These are phyloP conservation scores for Podochytrium sp. DNA, from an alignment of 192 early-diverging fungal species.

Conservation along the genomic window DNA sequence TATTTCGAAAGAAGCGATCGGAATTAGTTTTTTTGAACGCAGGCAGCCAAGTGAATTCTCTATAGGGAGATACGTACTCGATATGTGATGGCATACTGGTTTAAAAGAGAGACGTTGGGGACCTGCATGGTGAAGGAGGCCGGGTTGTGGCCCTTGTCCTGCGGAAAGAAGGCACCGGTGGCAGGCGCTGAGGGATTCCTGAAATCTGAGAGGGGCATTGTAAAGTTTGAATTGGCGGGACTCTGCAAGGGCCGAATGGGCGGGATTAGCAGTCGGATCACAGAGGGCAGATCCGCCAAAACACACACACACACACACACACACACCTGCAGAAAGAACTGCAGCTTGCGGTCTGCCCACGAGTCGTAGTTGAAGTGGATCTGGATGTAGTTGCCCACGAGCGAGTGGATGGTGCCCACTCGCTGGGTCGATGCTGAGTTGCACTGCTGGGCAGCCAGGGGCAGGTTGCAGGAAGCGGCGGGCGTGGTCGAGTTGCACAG, in stretches of 20 bases:
- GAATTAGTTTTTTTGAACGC: neutral
- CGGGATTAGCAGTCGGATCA: too few relatives aligned
- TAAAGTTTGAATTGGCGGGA: neutral
- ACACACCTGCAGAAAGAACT: constrained; percentile 13
- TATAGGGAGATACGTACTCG: neutral
- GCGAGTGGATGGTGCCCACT: constrained; percentile 12
- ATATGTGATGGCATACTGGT: constrained; percentile 1
- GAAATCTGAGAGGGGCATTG: neutral
- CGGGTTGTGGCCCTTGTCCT: constrained; percentile 14
- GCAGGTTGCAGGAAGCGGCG: neutral
- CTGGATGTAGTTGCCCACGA: neutral
- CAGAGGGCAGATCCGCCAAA: neutral
- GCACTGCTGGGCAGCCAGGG: neutral
- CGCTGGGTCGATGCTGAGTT: neutral
- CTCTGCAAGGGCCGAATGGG: too few relatives aligned
- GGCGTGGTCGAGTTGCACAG: neutral
- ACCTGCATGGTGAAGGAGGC: neutral
- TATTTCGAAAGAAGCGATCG: neutral
- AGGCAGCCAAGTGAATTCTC: too few relatives aligned
- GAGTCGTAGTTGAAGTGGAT: constrained; percentile 15
- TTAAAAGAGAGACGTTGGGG: neutral
- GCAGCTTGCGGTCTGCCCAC: neutral
- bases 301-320: neutral
- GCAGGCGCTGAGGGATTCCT: neutral
- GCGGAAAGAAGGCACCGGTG: constrained; percentile 16